Percentiles rank a stretch among this genome's conserved stretches.
Conservation (phyloP, 352 stramenopile species). For the Blastocystis sp. region DNA sequence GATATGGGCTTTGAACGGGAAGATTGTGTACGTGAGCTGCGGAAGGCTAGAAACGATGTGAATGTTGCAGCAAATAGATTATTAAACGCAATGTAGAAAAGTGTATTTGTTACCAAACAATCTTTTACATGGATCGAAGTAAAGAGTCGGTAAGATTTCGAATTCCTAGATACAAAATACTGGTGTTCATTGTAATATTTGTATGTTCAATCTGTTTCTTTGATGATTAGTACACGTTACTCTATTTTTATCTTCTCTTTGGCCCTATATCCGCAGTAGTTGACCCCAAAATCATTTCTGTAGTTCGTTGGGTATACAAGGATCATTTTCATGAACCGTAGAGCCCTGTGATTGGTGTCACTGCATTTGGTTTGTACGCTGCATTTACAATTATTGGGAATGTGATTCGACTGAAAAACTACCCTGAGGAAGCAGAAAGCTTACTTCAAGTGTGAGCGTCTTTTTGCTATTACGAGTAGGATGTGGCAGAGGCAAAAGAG, state of each 20-base stretch:
- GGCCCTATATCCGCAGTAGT: not conserved
- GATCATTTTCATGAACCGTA: not conserved
- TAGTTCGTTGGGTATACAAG: not conserved
- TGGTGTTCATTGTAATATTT: not conserved
- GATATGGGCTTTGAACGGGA: constrained; percentile 12
- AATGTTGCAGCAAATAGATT: not conserved
- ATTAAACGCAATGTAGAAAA: not conserved
- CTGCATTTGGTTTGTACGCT: not conserved
- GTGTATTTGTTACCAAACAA: not conserved
- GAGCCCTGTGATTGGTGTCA: not conserved
- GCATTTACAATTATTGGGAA: not conserved
- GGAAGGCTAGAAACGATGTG: constrained; percentile 1
- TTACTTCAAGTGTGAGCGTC: not conserved
- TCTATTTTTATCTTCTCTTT: not conserved
- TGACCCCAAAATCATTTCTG: not conserved
- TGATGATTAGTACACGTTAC: not conserved
- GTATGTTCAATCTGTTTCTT: not conserved
- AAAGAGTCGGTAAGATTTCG: not conserved
- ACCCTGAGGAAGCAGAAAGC: constrained; percentile 38
- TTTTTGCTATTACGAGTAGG: not conserved
- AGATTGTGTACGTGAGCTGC: not conserved
- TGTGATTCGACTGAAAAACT: constrained; percentile 45
- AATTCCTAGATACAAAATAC: not conserved
- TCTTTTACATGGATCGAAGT: not conserved
- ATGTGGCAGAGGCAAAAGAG: constrained; percentile 13